Evolutionary conservation across 768 basidiomycete genomes (phyloP).

Genomic region (Rhizopogon sp.): DNA sequence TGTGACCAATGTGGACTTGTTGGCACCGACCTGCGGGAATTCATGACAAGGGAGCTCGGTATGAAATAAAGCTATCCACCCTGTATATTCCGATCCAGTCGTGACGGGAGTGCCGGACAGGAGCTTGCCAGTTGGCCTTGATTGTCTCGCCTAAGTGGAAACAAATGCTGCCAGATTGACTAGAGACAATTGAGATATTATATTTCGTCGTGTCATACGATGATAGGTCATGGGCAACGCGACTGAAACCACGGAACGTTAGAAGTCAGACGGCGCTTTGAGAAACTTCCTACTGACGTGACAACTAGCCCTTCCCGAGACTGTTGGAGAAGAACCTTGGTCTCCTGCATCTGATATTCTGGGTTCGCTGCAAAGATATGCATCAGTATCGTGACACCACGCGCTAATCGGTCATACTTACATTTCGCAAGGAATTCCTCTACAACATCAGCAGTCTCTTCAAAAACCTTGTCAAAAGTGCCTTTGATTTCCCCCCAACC

Average conservation of each 20-base stretch:
- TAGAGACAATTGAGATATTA: conserved; percentile 54
- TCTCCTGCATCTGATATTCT: conserved; percentile 87
- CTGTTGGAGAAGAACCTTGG: conserved; percentile 86
- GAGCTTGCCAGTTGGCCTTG: conserved; percentile 81
- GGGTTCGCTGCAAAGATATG: conserved; percentile 58
- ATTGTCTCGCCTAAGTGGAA: conserved; percentile 95
- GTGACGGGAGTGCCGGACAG: conserved; percentile 75
- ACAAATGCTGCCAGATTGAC: conserved; percentile 43
- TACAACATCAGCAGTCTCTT: conserved; percentile 87
- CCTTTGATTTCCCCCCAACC: conserved; percentile 87
- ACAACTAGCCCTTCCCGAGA: conserved; percentile 89
- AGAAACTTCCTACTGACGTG: conserved; percentile 51
- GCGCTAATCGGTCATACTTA: conserved; percentile 30
- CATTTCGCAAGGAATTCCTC: conserved; percentile 93
- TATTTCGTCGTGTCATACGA: conserved; percentile 80
- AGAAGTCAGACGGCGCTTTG: background rate
- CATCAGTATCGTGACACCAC: background rate
- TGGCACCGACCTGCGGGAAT: conserved; percentile 69
- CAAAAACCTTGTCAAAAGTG: conserved; percentile 93
- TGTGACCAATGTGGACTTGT: conserved; percentile 78
- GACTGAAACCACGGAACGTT: conserved; percentile 34
- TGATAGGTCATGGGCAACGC: conserved; percentile 78
- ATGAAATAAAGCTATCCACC: conserved; percentile 34
- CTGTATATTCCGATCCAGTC: conserved; percentile 97
- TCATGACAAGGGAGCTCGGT: background rate